Evolutionary conservation across 495 filamentous ascomycete genomes (phyloP), one percentile per base, ranked within the genome.

Genomic region (Penicillium pulvis): DNA sequence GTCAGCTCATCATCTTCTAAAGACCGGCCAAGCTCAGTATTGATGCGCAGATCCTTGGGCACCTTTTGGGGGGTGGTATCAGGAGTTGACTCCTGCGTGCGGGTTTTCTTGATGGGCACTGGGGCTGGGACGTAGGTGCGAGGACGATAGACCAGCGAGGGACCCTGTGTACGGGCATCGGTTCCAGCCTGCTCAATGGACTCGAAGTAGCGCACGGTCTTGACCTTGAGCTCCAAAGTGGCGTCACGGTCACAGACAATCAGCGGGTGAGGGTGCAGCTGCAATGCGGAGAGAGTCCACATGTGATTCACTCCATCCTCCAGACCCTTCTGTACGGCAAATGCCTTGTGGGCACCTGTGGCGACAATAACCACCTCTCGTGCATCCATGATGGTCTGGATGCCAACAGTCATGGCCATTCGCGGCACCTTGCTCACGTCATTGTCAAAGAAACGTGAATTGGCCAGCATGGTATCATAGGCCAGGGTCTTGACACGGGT

Each of bases 161-260:
- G 77, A 2, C 91, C 91, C 41, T 86, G 81, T 2, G 76, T 79
- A 1, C 79, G 68, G 3, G 86, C 78, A 58, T 81, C 79, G 26
- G 80, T 73, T 2, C 84, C 85, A 10, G 87, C 80, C 35, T 83
- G 74, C 17, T 83, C 73, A 55, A 96, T 94, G 6, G 89, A 76
- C 45, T 86, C 74, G 39, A 80, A 80, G 50, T 79, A 80, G 20
- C 90, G 91, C 51, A 93, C 91, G 0, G 91, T 93, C 81, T 93
- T 93, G 48, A 93, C 90, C 70, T 88, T 84, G 58, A 95, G 74
- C 66, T 95, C 91, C 6, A 90, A 76, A 1, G 90, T 93, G 9
- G 91, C 90, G 64, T 95, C 90, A 55, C 92, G 90, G 62, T 95
- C 91, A 46, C 90, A 90, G 4, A 93, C 89, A 35, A 93, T 83